Evolutionary conservation across 2,329 filamentous ascomycete genomes (phyloP).

Genomic region (Helicocarpus griseus): DNA sequence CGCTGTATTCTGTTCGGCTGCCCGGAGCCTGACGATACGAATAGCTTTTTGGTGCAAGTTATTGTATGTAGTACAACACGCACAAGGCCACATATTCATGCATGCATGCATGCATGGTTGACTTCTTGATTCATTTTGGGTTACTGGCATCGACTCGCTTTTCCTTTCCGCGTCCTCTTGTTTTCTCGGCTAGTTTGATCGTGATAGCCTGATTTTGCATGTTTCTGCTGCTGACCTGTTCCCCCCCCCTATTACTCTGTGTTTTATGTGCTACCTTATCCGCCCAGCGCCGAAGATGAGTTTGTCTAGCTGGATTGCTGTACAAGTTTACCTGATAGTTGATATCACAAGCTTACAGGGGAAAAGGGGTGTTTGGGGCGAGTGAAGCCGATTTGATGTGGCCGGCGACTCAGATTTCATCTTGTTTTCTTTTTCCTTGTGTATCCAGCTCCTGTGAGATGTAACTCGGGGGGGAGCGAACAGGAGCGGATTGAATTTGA

Average conservation of each 20-base stretch:
- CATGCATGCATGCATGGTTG: neutral
- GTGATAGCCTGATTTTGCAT: too few species aligned
- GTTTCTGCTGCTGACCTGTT: too few species aligned
- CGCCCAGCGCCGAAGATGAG: neutral
- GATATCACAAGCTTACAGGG: neutral
- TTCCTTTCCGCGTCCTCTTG: too few species aligned
- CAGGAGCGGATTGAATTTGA: neutral
- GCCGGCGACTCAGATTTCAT: neutral
- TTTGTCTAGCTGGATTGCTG: neutral
- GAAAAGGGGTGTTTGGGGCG: neutral
- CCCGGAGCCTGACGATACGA: too few species aligned
- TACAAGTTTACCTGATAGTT: neutral
- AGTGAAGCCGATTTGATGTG: neutral
- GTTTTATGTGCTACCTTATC: neutral
- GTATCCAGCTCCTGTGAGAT: neutral
- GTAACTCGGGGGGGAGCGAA: neutral
- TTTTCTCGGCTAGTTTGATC: too few species aligned
- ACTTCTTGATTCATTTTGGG: neutral
- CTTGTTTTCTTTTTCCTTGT: neutral
- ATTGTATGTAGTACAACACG: neutral
- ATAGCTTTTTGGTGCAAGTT: neutral
- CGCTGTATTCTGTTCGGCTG: too few species aligned
- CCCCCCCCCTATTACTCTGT: too few species aligned
- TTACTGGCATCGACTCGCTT: too few species aligned
- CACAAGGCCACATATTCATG: neutral